Base-by-base conservation (phyloP, 495 filamentous ascomycete genomes). In the Collariella sp. region DNA sequence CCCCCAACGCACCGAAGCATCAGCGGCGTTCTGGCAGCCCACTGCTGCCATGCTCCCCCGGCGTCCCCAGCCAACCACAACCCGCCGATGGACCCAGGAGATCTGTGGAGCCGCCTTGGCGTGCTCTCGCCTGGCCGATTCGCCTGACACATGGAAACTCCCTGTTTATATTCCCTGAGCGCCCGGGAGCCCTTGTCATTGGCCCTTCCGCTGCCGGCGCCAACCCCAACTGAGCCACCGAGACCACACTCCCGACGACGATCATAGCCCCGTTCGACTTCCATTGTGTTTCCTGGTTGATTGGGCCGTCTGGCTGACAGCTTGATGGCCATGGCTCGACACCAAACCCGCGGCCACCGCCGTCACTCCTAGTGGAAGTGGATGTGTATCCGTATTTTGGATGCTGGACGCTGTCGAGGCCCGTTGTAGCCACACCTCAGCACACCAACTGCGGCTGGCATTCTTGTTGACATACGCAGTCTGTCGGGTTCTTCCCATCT, bases 101-200 rank as follows among this genome's bases (percentile, higher is more conserved):
- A 63, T 60, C 57, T 50, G 51, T 52, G 24, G 54, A 18, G 42
- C 41, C 29, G 31, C n/a, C 52, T 62, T 54, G 56, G 60, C 52
- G 29, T 7, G 24, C 9, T 48, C 24, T 26, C n/a, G 18, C 39
- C 20, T 26, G 18, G 20, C 16, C 47, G 44, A 34, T 31, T 56
- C 49, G 34, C 52, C 46, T 62, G 54, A 46, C 57, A 57, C 47
- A 62, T 45, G 50, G 50, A 57, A 54, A 54, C 42, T 59, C 56
- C 31, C 35, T 31, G 23, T 23, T 26, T 2, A n/a, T n/a, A n/a
- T n/a, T n/a, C n/a, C n/a, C n/a, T n/a, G n/a, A 23, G 4, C 7
- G 23, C 16, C 48, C 9, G 16, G 7, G 29, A 15, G 44, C 16
- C 13, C 13, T 31, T 52, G 48, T n/a, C 16, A 56, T 55, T 62